Conservation (phyloP, 805 yeast species). For the Grigorovia jiainica region DNA sequence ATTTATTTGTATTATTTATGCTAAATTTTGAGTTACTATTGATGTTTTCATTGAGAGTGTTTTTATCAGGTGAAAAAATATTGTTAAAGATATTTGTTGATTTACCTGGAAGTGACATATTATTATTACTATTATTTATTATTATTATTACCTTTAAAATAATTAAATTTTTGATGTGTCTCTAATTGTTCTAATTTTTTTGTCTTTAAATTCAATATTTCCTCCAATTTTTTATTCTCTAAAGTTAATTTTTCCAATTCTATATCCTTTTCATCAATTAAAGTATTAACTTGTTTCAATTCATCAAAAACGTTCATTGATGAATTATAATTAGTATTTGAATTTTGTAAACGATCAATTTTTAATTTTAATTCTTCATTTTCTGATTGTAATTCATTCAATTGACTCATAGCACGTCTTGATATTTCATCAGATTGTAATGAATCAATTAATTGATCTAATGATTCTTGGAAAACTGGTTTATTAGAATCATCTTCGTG, state of each 20-base stretch:
- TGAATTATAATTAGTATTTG: conserved; percentile 38
- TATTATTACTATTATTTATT: not conserved
- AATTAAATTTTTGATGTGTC: conserved; percentile 12
- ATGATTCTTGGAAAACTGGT: conserved; percentile 65
- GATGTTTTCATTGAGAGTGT: not conserved
- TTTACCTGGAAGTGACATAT: conserved; percentile 11
- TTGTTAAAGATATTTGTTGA: not conserved
- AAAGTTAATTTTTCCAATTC: conserved; percentile 44
- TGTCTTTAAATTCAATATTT: conserved; percentile 29
- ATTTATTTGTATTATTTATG: not conserved
- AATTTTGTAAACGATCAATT: conserved; percentile 23
- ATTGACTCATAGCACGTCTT: conserved; percentile 58
- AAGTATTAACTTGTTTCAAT: conserved; percentile 50
- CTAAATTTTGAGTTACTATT: not conserved
- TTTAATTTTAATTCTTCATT: conserved; percentile 32
- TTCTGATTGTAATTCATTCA: conserved; percentile 36
- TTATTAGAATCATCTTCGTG: conserved; percentile 32
- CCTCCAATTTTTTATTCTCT: conserved; percentile 51
- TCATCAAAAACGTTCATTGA: conserved; percentile 47
- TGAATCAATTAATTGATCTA: conserved; percentile 60
- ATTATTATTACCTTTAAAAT: too few species aligned
- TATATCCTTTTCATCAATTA: conserved; percentile 48
- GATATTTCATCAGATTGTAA: conserved; percentile 84
- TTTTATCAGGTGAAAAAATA: not conserved
- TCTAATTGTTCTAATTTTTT: conserved; percentile 13